Evolutionary conservation across 106 monocot species (phyloP), one percentile per base, ranked within the genome.

Genomic region (Posidonia australis): DNA sequence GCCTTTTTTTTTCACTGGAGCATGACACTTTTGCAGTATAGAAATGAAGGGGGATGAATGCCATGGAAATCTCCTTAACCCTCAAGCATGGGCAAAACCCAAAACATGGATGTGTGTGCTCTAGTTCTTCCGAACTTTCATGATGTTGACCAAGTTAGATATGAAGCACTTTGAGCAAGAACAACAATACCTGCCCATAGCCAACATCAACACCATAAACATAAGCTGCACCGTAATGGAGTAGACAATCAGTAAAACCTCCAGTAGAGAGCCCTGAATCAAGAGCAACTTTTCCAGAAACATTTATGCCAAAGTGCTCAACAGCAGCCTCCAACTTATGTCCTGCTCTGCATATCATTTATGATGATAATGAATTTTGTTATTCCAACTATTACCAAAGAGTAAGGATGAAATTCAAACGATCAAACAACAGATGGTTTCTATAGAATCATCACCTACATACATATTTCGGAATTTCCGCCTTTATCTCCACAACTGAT

Each of bases 391-490:
- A 7, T 13, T 29, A 2, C 23, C 5, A 28, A 28, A 28, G 27
- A 26, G 3, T 2, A 26, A 14, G 11, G 58, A 58, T 29, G 24
- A 55, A 54, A 2, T 55, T 5, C 44, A 58, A 58, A n/a, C 18
- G 44, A 22, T 46, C 14, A 45, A 52, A 9, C 13, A 47, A 18
- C 20, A 64, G 64, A 49, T 70, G 24, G n/a, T n/a, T n/a, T n/a
- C 10, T 24, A 44, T 6, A 51, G 77, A 79, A 76, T 76, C 72
- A 94, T 84, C 90, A 96, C 96, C 94, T 90, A 82, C 96, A 96
- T 84, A 98, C 96, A 81, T 98, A 98, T 91, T 98, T 98, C 71
- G 96, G 96, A 76, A 91, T 47, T 74, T 87, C 87, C 60, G 96
- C 90, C 63, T 78, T 90, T 66, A 98, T 90, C 67, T 87, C 96